These are phyloP conservation scores for Phytopythium sindhum DNA, from an alignment of 352 stramenopile species.

Conservation along the genomic window DNA sequence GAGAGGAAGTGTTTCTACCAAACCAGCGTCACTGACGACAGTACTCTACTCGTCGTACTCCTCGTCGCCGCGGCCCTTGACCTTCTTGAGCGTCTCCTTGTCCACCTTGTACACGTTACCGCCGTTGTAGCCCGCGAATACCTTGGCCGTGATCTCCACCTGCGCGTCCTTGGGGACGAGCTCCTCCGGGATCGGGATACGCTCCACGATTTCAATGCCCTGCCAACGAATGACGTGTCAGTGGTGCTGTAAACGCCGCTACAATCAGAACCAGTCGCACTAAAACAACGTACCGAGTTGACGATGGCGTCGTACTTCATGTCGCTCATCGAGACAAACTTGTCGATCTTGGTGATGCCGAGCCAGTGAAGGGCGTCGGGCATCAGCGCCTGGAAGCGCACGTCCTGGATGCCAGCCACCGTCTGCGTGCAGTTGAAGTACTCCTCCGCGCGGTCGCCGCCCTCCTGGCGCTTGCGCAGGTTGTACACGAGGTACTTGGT, in stretches of 20 bases:
- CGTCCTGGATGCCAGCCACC: slow-evolving; percentile 97
- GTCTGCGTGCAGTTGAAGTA: slow-evolving; percentile 99
- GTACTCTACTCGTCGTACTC: slow-evolving; percentile 41
- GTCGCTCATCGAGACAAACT: slow-evolving; percentile 98
- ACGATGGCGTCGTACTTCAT: slow-evolving; percentile 99
- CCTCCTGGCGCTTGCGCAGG: slow-evolving; percentile 97
- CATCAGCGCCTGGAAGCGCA: slow-evolving; percentile 98
- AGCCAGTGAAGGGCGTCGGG: slow-evolving; percentile 99
- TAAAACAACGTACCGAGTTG: slow-evolving; percentile 69
- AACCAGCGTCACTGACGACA: not conserved
- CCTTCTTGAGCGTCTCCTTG: slow-evolving; percentile 90
- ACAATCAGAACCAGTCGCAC: not conserved
- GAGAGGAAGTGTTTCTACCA: not conserved
- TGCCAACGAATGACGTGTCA: slow-evolving; percentile 11
- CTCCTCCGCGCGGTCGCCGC: slow-evolving; percentile 94
- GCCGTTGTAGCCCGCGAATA: slow-evolving; percentile 87
- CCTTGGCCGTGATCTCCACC: slow-evolving; percentile 99
- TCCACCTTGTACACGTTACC: slow-evolving; percentile 93
- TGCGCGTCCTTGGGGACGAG: slow-evolving; percentile 97
- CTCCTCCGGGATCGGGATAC: slow-evolving; percentile 97
- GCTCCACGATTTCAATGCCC: slow-evolving; percentile 98
- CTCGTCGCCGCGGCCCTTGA: slow-evolving; percentile 86
- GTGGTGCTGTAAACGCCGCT: not conserved
- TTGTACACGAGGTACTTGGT: slow-evolving; percentile 99
- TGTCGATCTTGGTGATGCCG: slow-evolving; percentile 92